Conservation (phyloP, 2,329 filamentous ascomycete species). For the Colletotrichum ledebouriae region DNA sequence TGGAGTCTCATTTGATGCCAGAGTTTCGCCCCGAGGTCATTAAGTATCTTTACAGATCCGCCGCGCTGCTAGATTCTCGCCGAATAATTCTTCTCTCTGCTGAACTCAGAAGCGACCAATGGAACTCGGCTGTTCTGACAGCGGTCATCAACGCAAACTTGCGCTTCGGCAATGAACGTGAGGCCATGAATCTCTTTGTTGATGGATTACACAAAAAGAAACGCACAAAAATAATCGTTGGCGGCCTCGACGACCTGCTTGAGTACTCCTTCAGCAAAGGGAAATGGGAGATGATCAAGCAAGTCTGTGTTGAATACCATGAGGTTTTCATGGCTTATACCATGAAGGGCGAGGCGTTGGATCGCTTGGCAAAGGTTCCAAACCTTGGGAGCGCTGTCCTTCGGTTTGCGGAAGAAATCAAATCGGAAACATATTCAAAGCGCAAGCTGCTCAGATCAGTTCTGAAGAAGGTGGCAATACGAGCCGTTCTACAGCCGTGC, state of each 20-base stretch:
- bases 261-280: conserved; percentile 54
- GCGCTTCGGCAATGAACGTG: conserved; percentile 53
- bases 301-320: conserved; percentile 55
- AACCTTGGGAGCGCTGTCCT: conserved; percentile 51
- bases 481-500: conserved; percentile 52
- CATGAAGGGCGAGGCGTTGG: conserved; percentile 28
- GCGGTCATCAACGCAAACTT: conserved; percentile 59
- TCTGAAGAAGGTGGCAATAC: conserved; percentile 49
- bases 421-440: not conserved
- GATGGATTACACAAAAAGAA: conserved; percentile 51
- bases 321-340: conserved; percentile 35
- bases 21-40: conserved; percentile 53
- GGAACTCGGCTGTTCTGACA: conserved; percentile 57
- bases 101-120: conserved; percentile 52
- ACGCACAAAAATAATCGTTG: conserved; percentile 46
- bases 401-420: conserved; percentile 46
- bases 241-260: conserved; percentile 61
- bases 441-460: conserved; percentile 45
- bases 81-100: conserved; percentile 61
- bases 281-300: conserved; percentile 54
- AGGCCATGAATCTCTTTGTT: conserved; percentile 58
- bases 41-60: conserved; percentile 58
- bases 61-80: conserved; percentile 58
- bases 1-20: conserved; percentile 51
- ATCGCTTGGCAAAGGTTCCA: conserved; percentile 47